Evolutionary conservation across 345 rosid genomes (phyloP).

Genomic region (Murraya paniculata): DNA sequence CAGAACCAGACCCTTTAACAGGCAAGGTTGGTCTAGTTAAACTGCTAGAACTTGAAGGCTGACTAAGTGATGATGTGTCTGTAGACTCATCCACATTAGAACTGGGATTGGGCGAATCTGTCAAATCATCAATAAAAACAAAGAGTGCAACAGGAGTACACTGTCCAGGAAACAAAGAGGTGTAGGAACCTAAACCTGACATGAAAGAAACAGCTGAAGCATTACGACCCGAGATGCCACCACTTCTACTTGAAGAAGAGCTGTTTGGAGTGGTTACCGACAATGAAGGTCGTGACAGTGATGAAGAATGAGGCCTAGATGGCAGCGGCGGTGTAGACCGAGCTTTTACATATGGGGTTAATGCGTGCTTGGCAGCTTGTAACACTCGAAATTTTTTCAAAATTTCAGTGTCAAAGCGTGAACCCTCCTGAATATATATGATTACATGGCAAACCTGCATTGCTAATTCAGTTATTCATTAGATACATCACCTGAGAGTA

Average conservation of each 20-base stretch:
- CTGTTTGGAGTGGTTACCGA: conserved; percentile 24
- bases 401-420: conserved; percentile 53
- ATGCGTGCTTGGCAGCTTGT: conserved; percentile 69
- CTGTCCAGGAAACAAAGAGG: conserved; percentile 70
- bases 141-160: conserved; percentile 78
- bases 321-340: conserved; percentile 42
- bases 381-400: conserved; percentile 75
- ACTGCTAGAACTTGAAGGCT: conserved; percentile 42
- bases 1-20: conserved; percentile 63
- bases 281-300: conserved; percentile 32
- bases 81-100: conserved; percentile 47
- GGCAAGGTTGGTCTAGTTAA: conserved; percentile 49
- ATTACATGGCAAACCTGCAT: conserved; percentile 90
- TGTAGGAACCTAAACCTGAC: conserved; percentile 72
- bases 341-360: conserved; percentile 58
- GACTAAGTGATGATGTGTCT: conserved; percentile 38
- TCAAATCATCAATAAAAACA: conserved; percentile 66
- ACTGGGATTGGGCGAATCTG: conserved; percentile 37
- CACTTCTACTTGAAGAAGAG: conserved; percentile 52
- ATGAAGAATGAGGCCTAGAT: conserved; percentile 47
- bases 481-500: conserved; percentile 6
- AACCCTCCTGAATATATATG: conserved; percentile 62
- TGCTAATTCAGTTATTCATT: conserved; percentile 28
- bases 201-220: conserved; percentile 59
- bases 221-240: conserved; percentile 43